phyloP scores from a whole-genome alignment of 2,329 filamentous ascomycete genomes.

The Cercospora zeina region DNA sequence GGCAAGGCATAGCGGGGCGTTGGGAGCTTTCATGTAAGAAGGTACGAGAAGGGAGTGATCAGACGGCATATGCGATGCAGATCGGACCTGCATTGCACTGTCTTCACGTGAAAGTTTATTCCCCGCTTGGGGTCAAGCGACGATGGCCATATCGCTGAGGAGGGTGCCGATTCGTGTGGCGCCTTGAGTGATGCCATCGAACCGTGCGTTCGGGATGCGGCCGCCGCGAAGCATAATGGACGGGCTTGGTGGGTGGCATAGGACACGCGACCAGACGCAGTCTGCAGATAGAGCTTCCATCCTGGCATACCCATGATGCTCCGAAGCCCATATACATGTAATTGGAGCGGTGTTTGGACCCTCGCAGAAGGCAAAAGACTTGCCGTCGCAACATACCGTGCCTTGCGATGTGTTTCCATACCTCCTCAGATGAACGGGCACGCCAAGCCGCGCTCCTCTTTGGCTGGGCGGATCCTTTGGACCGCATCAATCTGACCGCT shows the following conservation, averaged over 20 bases:
- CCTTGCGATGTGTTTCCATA: neutral
- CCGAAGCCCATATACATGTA: neutral
- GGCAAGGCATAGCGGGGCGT: conserved; percentile 28
- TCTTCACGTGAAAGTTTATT: neutral
- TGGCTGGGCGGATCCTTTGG: conserved; percentile 7
- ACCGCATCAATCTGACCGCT: conserved; percentile 3
- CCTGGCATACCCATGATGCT: neutral
- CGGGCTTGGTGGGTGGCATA: neutral
- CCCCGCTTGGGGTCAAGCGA: neutral
- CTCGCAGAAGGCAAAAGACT: no score
- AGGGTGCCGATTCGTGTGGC: neutral
- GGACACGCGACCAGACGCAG: neutral
- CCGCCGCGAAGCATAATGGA: neutral
- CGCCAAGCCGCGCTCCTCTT: neutral
- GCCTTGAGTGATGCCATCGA: neutral
- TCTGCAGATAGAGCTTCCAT: neutral
- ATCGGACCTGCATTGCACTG: neutral
- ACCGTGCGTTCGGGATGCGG: neutral
- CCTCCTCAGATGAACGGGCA: neutral
- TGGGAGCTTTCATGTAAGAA: conserved; percentile 17
- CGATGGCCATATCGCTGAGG: neutral
- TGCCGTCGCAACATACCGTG: no score
- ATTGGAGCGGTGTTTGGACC: neutral
- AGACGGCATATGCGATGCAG: neutral
- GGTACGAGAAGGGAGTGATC: neutral